These are phyloP conservation scores for Sechiopsis laciniata DNA, from an alignment of 306 rosid genomes.

Conservation along the genomic window DNA sequence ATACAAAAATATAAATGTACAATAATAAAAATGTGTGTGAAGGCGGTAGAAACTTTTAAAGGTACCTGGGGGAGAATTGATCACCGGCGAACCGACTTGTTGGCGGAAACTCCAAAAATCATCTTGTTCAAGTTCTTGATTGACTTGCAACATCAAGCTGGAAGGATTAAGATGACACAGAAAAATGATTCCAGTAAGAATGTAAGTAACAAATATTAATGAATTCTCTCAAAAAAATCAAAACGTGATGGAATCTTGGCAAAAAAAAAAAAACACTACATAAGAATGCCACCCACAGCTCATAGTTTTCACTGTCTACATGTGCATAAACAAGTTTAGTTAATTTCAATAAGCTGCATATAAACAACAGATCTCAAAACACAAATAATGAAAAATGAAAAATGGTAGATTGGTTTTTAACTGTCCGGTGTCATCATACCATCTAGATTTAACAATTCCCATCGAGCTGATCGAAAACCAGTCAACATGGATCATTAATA, in stretches of 20 bases:
- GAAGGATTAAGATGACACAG: constrained; percentile 9
- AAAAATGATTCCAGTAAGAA: constrained; percentile 3
- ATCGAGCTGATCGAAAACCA: not conserved
- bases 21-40: not conserved
- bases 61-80: constrained; percentile 61
- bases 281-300: constrained; percentile 8
- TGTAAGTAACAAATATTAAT: not conserved
- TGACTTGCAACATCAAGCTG: constrained; percentile 83
- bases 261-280: not conserved
- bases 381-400: constrained; percentile 1
- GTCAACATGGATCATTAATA: not conserved
- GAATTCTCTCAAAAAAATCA: not conserved
- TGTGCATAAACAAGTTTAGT: not conserved
- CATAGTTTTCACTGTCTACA: not conserved
- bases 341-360: constrained; percentile 9
- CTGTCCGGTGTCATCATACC: not conserved
- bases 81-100: constrained; percentile 71
- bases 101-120: constrained; percentile 56
- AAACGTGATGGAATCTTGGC: not conserved
- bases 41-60: not conserved
- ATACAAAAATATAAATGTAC: not conserved
- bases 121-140: constrained; percentile 83
- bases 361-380: not conserved
- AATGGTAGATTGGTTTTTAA: not conserved
- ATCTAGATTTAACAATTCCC: not conserved